Percentiles rank a stretch among this genome's conserved stretches.
Conservation (phyloP, 2,329 filamentous ascomycete species). For the Lachnellula hyalina region DNA sequence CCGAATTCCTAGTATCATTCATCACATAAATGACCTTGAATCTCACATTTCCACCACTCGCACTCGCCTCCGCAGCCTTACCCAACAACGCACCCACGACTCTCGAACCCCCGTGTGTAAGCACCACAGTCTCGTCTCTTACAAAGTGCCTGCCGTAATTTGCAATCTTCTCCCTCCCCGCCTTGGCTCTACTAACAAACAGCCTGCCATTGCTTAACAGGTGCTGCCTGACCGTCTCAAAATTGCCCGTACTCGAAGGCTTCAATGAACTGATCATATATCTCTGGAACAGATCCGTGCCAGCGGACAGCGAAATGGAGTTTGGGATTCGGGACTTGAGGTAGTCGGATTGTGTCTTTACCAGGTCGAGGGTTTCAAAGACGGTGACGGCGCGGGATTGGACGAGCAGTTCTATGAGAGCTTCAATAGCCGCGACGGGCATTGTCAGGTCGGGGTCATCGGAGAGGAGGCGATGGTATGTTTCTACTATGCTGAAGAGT, state of each 20-base stretch:
- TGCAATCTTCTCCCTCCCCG: constrained; percentile 77
- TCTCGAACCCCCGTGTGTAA: constrained; percentile 84
- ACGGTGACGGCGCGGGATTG: constrained; percentile 78
- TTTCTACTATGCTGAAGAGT: constrained; percentile 48
- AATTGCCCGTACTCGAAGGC: constrained; percentile 53
- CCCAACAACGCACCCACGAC: constrained; percentile 75
- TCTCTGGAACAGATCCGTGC: constrained; percentile 91
- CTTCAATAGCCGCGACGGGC: constrained; percentile 90
- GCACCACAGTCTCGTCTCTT: constrained; percentile 69
- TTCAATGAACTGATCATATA: constrained; percentile 73
- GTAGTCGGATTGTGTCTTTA: constrained; percentile 69
- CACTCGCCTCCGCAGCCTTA: constrained; percentile 62
- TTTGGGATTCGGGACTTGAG: constrained; percentile 79
- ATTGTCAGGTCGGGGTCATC: constrained; percentile 84
- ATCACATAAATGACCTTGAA: constrained; percentile 83
- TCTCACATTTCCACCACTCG: constrained; percentile 49
- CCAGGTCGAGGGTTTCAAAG: constrained; percentile 85
- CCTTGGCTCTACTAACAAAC: constrained; percentile 83
- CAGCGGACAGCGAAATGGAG: constrained; percentile 85
- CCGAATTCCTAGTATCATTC: constrained; percentile 48
- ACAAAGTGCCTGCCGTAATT: constrained; percentile 74
- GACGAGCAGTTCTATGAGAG: constrained; percentile 80
- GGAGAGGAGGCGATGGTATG: constrained; percentile 58
- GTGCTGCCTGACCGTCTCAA: constrained; percentile 77
- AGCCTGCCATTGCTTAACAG: constrained; percentile 79